A percentile compares a stretch with the other conserved stretches of the same genome.
phyloP scores from a whole-genome alignment of 768 basidiomycete genomes.

The Suillus sp. region DNA sequence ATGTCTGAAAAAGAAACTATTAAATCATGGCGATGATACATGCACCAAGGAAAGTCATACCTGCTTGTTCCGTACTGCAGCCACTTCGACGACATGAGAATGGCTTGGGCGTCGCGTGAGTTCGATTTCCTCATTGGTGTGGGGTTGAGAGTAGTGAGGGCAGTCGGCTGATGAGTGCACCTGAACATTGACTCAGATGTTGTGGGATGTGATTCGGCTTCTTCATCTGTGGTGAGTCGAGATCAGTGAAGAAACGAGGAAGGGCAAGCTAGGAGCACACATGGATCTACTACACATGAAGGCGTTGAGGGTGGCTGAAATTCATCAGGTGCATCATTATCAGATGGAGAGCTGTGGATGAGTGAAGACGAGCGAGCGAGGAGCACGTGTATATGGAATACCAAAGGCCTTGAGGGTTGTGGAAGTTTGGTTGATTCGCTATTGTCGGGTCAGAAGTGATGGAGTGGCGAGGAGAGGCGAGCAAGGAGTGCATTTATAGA shows the following conservation, averaged over 20 bases:
- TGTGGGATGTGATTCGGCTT: too few species aligned
- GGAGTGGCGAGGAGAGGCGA: neutral
- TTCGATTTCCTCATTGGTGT: too few species aligned
- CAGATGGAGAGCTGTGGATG: neutral
- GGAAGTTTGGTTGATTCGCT: neutral
- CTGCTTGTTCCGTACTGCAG: neutral
- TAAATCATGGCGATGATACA: neutral
- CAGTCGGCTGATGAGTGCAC: too few species aligned
- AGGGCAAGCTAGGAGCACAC: too few species aligned
- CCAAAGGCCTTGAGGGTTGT: neutral
- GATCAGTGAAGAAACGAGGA: neutral
- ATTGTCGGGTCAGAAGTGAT: neutral
- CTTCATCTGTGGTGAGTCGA: too few species aligned
- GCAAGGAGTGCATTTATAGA: neutral
- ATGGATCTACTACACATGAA: too few species aligned
- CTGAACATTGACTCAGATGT: too few species aligned
- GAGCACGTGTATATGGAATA: neutral
- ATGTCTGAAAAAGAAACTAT: neutral
- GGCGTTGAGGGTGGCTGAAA: too few species aligned
- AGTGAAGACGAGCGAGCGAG: neutral
- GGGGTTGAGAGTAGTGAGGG: too few species aligned
- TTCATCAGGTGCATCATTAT: neutral
- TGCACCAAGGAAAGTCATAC: neutral
- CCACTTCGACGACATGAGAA: too few species aligned
- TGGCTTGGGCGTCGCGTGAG: too few species aligned